Conservation (phyloP, 2,329 filamentous ascomycete species). For the Paradendryphiella salina region DNA sequence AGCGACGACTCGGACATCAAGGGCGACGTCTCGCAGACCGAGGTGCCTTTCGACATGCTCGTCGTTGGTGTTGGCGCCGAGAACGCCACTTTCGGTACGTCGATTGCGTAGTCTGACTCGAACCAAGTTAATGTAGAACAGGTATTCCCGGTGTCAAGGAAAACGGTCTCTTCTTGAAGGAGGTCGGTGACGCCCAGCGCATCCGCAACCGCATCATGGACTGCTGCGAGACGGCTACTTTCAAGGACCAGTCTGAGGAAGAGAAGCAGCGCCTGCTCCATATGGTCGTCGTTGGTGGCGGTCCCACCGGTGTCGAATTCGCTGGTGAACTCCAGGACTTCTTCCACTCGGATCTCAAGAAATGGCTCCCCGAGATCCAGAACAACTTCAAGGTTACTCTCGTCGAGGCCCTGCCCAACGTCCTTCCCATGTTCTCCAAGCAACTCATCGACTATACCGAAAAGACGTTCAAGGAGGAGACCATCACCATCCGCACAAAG, state of each 20-base stretch:
- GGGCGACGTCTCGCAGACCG: constrained; percentile 77
- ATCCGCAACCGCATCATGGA: constrained; percentile 99
- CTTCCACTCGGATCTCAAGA: constrained; percentile 97
- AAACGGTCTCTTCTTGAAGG: constrained; percentile 97
- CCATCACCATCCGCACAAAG: constrained; percentile 96
- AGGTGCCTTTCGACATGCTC: constrained; percentile 97
- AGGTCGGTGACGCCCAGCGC: constrained; percentile 91
- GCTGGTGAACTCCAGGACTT: constrained; percentile 98
- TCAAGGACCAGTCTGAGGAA: constrained; percentile 89
- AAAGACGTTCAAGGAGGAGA: constrained; percentile 98
- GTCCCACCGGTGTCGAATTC: constrained; percentile 96
- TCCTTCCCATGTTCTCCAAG: constrained; percentile 98
- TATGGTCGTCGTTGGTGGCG: constrained; percentile 88
- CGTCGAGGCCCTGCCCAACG: constrained; percentile 94
- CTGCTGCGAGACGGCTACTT: constrained; percentile 96
- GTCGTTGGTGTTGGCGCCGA: constrained; percentile 96
- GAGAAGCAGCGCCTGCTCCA: constrained; percentile 93
- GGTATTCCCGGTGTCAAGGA: constrained; percentile 91
- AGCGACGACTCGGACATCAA: constrained; percentile 92
- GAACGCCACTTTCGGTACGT: constrained; percentile 90
- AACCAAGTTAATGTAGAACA: constrained; percentile 36
- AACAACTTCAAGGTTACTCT: constrained; percentile 96
- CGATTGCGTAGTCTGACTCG: background rate
- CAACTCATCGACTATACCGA: constrained; percentile 99
- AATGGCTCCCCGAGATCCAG: constrained; percentile 94